Percentiles rank a stretch among this genome's conserved stretches.
Evolutionary conservation across 2,329 filamentous ascomycete genomes (phyloP).

Genomic region (Exophiala sp.): DNA sequence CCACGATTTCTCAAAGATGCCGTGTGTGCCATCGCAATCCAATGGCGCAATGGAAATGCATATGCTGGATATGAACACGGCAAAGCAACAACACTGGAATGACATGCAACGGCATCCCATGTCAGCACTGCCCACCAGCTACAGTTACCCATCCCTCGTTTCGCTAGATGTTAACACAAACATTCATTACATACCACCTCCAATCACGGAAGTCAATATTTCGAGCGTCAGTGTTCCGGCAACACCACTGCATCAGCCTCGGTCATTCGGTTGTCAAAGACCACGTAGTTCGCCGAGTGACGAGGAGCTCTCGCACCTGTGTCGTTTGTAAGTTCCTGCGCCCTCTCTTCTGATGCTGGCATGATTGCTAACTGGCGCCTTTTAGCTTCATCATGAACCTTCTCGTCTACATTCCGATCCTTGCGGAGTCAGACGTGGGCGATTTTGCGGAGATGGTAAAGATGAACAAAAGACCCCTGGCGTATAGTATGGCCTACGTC

Average conservation of each 20-base stretch:
- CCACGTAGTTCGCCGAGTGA: background rate
- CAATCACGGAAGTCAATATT: background rate
- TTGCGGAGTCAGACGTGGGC: constrained; percentile 4
- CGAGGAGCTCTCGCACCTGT: constrained; percentile 6
- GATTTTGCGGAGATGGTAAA: constrained; percentile 5
- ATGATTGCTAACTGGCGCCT: background rate
- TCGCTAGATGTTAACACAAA: background rate
- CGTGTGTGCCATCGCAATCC: background rate
- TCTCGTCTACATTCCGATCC: constrained; percentile 3
- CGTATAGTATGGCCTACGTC: constrained; percentile 9
- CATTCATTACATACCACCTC: background rate
- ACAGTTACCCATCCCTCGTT: background rate
- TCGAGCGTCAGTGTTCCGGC: constrained; percentile 5
- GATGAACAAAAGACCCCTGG: constrained; percentile 4
- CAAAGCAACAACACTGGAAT: background rate
- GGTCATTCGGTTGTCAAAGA: background rate
- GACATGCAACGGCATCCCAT: background rate
- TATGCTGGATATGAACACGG: background rate
- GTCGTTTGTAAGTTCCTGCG: constrained; percentile 1
- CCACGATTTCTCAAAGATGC: background rate
- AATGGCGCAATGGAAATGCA: background rate
- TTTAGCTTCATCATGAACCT: constrained; percentile 7
- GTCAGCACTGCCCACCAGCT: background rate
- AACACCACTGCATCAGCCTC: background rate
- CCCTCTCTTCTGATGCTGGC: background rate